Base-by-base conservation (phyloP, 257 asterid species). In the Prunella vulgaris region DNA sequence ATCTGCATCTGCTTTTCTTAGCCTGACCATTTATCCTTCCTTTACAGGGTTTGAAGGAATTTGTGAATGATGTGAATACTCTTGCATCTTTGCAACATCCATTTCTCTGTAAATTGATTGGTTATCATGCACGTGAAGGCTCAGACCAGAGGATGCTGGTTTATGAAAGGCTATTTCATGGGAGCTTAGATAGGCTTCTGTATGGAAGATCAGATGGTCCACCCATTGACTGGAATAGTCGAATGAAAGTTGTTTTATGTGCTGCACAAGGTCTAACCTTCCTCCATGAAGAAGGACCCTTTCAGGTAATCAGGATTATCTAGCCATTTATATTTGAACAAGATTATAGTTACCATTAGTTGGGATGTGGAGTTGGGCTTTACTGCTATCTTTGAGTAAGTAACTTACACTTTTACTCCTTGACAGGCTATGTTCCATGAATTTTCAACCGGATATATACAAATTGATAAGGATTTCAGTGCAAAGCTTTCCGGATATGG, bases 401-500 rank as follows among this genome's bases (percentile, higher is more conserved):
- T 68, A 65, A 75, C 72, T 61, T 51, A 15, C 24, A n/a, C 51
- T 30, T 70, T 76, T 48, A 69, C 71, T 69, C 42, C 59, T 69
- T 51, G 21, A 76, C 88, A 91, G 98, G 98, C 98, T 53, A 92
- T 92, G 98, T 92, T 90, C 80, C 94, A 89, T 61, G 98, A 92
- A 69, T 86, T 92, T 77, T 90, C 98, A 46, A 86, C 98, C 44
- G 86, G 88, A 46, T 85, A 88, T 81, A 80, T 92, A 78, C 98
- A 92, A 73, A 90, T 92, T 32, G 98, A 92, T 83, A 92, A 92
- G 77, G 97, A 92, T 77, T 92, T 90, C 57, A 92, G 96, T 60
- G 93, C 97, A 48, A 92, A 88, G 80, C 96, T 92, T 59, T 90
- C 98, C n/a, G 98, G 98, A 74, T 92, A 89, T 84, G 98, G 98